These are phyloP conservation scores for Skeletonema grethae DNA, from an alignment of 108 stramenopile genomes.

Conservation along the genomic window DNA sequence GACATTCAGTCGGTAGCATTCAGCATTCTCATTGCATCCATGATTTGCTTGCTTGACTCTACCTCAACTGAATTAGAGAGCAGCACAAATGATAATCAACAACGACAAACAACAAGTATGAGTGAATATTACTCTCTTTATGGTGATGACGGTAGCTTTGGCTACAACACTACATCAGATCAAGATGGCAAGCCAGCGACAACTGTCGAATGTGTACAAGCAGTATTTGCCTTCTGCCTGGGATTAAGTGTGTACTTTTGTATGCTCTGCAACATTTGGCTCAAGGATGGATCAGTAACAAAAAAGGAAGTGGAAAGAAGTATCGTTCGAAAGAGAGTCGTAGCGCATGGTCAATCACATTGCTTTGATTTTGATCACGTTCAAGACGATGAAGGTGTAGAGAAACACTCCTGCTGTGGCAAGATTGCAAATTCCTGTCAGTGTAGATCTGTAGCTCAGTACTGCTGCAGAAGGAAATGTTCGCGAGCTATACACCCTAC, in stretches of 20 bases:
- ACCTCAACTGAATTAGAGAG: too few species aligned
- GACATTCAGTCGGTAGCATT: too few species aligned
- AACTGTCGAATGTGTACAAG: not conserved
- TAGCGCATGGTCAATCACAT: constrained; percentile 1
- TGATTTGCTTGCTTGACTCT: too few species aligned
- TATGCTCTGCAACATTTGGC: not conserved
- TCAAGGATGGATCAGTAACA: not conserved
- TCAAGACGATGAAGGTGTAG: not conserved
- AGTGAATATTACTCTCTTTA: not conserved
- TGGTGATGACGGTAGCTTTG: not conserved
- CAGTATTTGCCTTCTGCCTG: not conserved
- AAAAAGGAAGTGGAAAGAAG: not conserved
- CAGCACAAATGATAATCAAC: not conserved
- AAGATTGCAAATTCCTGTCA: not conserved
- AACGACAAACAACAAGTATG: not conserved
- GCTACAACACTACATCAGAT: not conserved
- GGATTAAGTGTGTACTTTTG: not conserved
- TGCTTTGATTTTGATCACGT: not conserved
- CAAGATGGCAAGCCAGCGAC: not conserved
- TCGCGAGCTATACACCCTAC: not conserved
- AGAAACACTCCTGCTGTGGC: not conserved
- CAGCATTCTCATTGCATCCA: too few species aligned
- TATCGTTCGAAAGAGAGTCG: not conserved
- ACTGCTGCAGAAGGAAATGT: not conserved
- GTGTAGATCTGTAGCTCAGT: not conserved